A percentile compares a stretch with the other conserved stretches of the same genome.
Evolutionary conservation across 306 rosid genomes (phyloP).

Genomic region (Quillaja saponaria): DNA sequence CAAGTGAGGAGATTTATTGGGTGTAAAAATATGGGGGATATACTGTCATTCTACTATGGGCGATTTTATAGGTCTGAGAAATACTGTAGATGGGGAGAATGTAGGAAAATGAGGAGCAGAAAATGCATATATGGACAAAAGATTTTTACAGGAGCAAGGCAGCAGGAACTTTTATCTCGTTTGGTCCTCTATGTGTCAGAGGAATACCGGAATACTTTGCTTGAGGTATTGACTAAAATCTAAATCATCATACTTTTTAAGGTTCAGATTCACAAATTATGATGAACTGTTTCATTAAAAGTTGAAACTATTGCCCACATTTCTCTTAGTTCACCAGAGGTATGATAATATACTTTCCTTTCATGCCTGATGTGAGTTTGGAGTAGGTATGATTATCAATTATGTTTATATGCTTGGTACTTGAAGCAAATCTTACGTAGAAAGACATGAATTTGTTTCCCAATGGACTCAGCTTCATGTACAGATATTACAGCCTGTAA

Average conservation of each 20-base stretch:
- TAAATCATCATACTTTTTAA: slow-evolving; percentile 10
- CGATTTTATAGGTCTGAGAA: slow-evolving; percentile 66
- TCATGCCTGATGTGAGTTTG: not conserved
- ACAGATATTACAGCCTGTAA: too few relatives aligned
- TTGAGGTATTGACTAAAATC: slow-evolving; percentile 55
- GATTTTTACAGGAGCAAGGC: slow-evolving; percentile 80
- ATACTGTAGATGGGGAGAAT: slow-evolving; percentile 71
- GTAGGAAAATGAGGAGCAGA: slow-evolving; percentile 66
- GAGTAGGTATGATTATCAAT: not conserved
- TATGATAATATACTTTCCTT: not conserved
- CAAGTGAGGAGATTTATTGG: slow-evolving; percentile 69
- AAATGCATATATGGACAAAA: slow-evolving; percentile 66
- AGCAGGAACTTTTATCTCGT: slow-evolving; percentile 77
- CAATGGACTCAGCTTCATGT: too few relatives aligned
- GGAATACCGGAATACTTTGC: slow-evolving; percentile 46
- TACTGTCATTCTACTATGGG: slow-evolving; percentile 84
- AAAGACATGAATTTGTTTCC: too few relatives aligned
- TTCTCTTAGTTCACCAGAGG: not conserved
- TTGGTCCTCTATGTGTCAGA: slow-evolving; percentile 50
- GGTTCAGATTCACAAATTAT: slow-evolving; percentile 4
- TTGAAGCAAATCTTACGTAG: too few relatives aligned
- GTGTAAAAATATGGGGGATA: slow-evolving; percentile 65
- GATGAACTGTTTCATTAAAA: not conserved
- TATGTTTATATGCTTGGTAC: too few relatives aligned
- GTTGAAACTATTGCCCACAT: not conserved